Base-by-base conservation (phyloP, 2,329 filamentous ascomycete genomes). In the Colletotrichum sojae region DNA sequence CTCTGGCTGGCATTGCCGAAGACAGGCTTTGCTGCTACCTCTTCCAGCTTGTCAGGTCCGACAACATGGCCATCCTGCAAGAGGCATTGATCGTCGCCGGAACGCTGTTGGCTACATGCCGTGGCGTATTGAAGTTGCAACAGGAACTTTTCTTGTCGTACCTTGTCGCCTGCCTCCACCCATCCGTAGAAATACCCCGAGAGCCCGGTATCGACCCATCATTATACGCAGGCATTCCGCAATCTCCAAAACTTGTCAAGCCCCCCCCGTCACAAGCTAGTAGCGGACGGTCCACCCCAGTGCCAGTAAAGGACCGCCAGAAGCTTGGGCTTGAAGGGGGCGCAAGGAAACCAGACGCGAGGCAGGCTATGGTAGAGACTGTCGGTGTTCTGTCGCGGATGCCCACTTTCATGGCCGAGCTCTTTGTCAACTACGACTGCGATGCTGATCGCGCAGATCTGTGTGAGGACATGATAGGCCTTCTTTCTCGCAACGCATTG, bases 371-470 rank as follows among this genome's bases (percentile, higher is more conserved):
- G 96, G 94, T 99, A 5, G 96, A 99, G 82, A 97, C 93, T 74
- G 92, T 99, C 52, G 95, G 95, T 43, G 94, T 95, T 63, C 84
- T 99, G 69, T 93, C 94, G 45, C 89, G 97, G 49, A 97, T 99
- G 85, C 94, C 96, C 0, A 95, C 91, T 49, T 99, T 97, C 77
- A 94, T 98, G 90, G 90, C 92, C 12, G 97, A 99, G 79, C 86
- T 99, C 8, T 99, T 98, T 78, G 90, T 98, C 80, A 99, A 99
- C 80, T 99, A 98, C 77, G 96, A 99, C 79, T 99, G 95, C 76
- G 95, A 98, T 76, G 91, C 94, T 60, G 94, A 99, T 77, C 89
- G 95, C 57, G 91, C 91, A 59, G 96, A 99, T 81, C 83, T 99
- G 5, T 99, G 96, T 76, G 93, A 97, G 82, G 97, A 99, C 76